Evolutionary conservation across 2,329 filamentous ascomycete species (phyloP).

Genomic region (Calonectria ilicicola): DNA sequence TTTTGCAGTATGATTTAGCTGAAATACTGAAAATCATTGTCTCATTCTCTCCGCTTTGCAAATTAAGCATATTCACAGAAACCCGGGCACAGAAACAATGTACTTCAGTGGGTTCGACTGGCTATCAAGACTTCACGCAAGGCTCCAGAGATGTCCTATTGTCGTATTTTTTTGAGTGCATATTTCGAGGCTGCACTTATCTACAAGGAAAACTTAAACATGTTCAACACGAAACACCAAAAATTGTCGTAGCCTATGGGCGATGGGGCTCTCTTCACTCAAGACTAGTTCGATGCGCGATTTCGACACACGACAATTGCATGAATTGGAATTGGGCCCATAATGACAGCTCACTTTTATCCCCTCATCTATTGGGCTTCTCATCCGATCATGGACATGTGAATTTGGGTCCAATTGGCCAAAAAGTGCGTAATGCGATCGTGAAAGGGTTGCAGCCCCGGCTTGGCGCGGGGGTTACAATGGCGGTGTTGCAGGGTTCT

Average conservation of each 20-base stretch:
- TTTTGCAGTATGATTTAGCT: not conserved
- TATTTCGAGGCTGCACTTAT: not conserved
- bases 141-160: too few species aligned
- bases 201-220: not conserved
- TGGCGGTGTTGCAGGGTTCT: not conserved
- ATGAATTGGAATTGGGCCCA: not conserved
- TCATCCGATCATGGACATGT: not conserved
- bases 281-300: not conserved
- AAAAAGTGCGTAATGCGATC: not conserved
- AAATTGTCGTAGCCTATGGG: not conserved
- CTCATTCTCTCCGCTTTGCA: not conserved
- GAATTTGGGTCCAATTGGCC: not conserved
- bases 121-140: accelerated
- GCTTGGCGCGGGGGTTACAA: constrained; percentile 1
- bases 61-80: not conserved
- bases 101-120: not conserved
- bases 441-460: not conserved
- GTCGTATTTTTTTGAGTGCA: not conserved
- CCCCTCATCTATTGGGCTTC: not conserved
- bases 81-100: not conserved
- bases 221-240: not conserved
- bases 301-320: not conserved
- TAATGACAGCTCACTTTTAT: not conserved
- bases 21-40: not conserved
- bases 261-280: not conserved